A percentile compares a stretch with the other conserved stretches of the same genome.
Evolutionary conservation across 169 alveolate species (phyloP).

Genomic region (Cryptosporidium viatorum): DNA sequence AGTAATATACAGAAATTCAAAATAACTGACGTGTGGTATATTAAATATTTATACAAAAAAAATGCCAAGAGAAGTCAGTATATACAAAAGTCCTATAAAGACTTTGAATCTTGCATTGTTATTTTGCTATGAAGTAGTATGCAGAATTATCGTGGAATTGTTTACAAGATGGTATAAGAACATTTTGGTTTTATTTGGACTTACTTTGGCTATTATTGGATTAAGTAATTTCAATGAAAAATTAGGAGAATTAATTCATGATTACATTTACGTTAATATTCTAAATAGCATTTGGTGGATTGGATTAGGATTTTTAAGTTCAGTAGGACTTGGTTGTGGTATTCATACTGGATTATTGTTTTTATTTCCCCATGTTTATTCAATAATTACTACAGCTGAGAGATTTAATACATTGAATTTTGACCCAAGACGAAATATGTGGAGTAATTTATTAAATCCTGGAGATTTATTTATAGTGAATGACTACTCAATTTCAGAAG

Average conservation of each 20-base stretch:
- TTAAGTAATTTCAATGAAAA: neutral
- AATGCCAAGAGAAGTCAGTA: neutral
- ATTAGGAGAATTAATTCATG: conserved; percentile 4
- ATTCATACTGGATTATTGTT: conserved; percentile 86
- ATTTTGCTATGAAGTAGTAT: conserved; percentile 28
- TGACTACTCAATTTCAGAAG: neutral
- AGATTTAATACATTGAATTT: conserved; percentile 79
- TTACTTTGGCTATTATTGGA: neutral
- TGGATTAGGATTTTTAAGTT: conserved; percentile 82
- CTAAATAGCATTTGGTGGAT: conserved; percentile 83
- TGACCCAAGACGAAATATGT: conserved; percentile 78
- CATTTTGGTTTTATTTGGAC: neutral
- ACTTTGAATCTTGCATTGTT: conserved; percentile 45
- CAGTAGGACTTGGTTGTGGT: conserved; percentile 86
- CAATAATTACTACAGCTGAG: conserved; percentile 83
- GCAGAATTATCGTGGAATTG: neutral
- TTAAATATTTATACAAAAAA: too few species aligned
- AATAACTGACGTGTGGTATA: neutral
- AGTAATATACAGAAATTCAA: neutral
- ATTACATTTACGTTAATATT: conserved; percentile 58
- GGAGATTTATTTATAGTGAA: conserved; percentile 41
- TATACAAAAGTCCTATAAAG: conserved; percentile 47
- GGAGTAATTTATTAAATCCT: conserved; percentile 57
- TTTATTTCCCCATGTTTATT: conserved; percentile 85
- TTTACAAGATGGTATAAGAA: conserved; percentile 23